Base-by-base conservation (phyloP, 805 yeast genomes). In the Wilhelminamyces savonicus region DNA sequence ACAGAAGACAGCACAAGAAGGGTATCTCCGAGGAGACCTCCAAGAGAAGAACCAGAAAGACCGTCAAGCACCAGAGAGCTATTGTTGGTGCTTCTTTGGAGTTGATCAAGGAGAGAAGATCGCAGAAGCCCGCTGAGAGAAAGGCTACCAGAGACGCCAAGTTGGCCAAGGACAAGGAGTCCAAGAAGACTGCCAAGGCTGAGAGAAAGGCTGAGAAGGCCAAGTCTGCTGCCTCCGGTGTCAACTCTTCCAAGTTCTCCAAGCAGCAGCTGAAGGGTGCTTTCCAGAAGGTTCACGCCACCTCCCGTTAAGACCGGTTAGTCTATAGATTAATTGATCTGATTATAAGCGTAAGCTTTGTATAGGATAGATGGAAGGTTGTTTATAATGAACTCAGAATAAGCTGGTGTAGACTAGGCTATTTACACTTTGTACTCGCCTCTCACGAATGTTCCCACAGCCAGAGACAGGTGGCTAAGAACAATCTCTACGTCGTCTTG, bases 1-100 rank as follows among this genome's bases (percentile, higher is more conserved):
- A 76, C 90, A 90, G 99, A 82, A 85, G 95, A 76, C 96, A 90
- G 76, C 97, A 92, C 94, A 87, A 86, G 83, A 92, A 92, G 78
- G 99, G 99, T 77, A 78, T 90, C 66, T 80, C 96, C 62, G 99
- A 92, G 79, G 98, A 92, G 77, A 85, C 83, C 54, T 56, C 94
- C 69, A 92, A 86, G 83, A 94, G 85, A 82, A 85, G 95, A 75
- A 52, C 92, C 55, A 90, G 96, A 80, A 88, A 86, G 81, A 68
- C 95, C 61, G 94, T 88, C 71, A 92, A 92, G 83, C 78, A 83
- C 71, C 97, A 88, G 77, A 92, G 98, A 81, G 96, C 95, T 48
- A 82, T 92, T 66, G 97, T 90, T 52, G 98, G 99, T 80, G 98
- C 97, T 66, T 85, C 98, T 60, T 76, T 92, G 58, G 98, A 92